Evolutionary conservation across 1,139 yeast species (phyloP).

Genomic region (Saccharomyces uvarum): DNA sequence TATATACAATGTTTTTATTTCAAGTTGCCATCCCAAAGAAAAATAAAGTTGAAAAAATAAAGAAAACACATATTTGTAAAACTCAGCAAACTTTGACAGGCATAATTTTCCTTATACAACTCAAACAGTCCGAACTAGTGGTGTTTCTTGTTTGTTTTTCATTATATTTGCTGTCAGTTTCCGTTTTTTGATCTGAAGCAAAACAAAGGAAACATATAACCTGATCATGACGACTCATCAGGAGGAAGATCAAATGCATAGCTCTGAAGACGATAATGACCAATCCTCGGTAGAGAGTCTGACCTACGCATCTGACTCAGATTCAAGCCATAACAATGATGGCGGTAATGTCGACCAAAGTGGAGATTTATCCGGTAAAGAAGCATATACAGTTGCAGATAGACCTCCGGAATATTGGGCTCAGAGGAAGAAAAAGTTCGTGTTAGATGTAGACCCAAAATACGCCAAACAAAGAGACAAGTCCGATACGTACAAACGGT

Average conservation of each 20-base stretch:
- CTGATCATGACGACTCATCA: background rate
- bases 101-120: background rate
- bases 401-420: slow-evolving; percentile 28
- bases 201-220: background rate
- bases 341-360: background rate
- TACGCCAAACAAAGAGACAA: slow-evolving; percentile 51
- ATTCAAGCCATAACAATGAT: background rate
- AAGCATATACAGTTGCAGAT: slow-evolving; percentile 6
- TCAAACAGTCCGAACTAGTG: background rate
- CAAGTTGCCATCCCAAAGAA: background rate
- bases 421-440: slow-evolving; percentile 41
- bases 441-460: slow-evolving; percentile 50
- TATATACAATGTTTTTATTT: background rate
- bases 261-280: background rate
- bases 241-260: background rate
- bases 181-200: background rate
- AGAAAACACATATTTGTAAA: background rate
- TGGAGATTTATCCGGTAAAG: background rate
- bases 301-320: background rate
- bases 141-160: background rate
- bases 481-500: slow-evolving; percentile 59
- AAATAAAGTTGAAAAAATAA: background rate
- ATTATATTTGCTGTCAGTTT: background rate
- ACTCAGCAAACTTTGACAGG: background rate
- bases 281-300: background rate